phyloP scores from a whole-genome alignment of 2,329 filamentous ascomycete species.

The Massarina eburnea region DNA sequence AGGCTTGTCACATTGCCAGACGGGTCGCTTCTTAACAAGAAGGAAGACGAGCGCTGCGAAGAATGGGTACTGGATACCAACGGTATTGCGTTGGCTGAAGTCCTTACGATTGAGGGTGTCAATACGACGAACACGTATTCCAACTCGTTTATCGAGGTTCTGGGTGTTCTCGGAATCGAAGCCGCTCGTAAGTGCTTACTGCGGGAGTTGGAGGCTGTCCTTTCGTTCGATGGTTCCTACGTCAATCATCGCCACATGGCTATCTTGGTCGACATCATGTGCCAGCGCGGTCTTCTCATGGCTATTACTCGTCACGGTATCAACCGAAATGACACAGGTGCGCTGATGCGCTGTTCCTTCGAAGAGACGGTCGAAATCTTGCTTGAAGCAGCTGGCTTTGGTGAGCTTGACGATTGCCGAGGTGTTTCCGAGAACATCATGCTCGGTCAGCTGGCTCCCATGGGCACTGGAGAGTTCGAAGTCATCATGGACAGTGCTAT shows the following conservation, averaged over 20 bases:
- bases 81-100: slow-evolving; percentile 81
- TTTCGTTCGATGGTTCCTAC: slow-evolving; percentile 98
- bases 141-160: slow-evolving; percentile 93
- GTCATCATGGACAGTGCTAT: slow-evolving; percentile 91
- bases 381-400: slow-evolving; percentile 89
- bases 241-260: slow-evolving; percentile 98
- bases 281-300: slow-evolving; percentile 88
- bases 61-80: slow-evolving; percentile 97
- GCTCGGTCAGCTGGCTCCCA: slow-evolving; percentile 93
- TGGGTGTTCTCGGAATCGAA: slow-evolving; percentile 95
- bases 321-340: slow-evolving; percentile 96
- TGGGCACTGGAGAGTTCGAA: slow-evolving; percentile 96
- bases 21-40: slow-evolving; percentile 73
- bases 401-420: slow-evolving; percentile 95
- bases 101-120: slow-evolving; percentile 84
- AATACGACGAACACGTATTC: slow-evolving; percentile 85
- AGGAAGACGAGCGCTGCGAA: slow-evolving; percentile 72
- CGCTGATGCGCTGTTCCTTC: slow-evolving; percentile 98
- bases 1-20: slow-evolving; percentile 63
- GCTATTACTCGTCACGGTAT: slow-evolving; percentile 98
- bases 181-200: slow-evolving; percentile 85
- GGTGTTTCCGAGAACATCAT: slow-evolving; percentile 99
- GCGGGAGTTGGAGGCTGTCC: slow-evolving; percentile 84
- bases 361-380: slow-evolving; percentile 99
- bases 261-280: slow-evolving; percentile 96